These are phyloP conservation scores for Chaetomiaceae sp. DNA, from an alignment of 2,329 filamentous ascomycete species.

Conservation along the genomic window DNA sequence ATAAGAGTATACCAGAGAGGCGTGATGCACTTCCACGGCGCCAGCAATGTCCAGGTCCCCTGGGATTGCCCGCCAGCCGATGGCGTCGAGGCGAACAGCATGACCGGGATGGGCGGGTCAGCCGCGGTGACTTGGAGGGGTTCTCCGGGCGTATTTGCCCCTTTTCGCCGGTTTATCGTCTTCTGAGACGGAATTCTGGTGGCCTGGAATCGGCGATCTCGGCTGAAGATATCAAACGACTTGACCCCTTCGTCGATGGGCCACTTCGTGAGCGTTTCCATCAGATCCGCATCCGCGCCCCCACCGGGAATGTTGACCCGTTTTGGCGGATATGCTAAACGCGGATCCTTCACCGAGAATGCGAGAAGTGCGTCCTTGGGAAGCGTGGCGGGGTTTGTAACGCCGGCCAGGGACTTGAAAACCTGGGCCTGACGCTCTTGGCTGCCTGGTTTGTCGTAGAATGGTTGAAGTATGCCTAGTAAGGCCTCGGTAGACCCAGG, in stretches of 20 bases:
- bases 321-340: conserved; percentile 70
- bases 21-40: conserved; percentile 86
- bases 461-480: conserved; percentile 60
- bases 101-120: conserved; percentile 74
- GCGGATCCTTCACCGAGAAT: conserved; percentile 74
- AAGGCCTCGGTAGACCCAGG: conserved; percentile 78
- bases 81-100: conserved; percentile 60
- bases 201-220: conserved; percentile 60
- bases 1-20: conserved; percentile 84
- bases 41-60: conserved; percentile 75
- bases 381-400: conserved; percentile 66
- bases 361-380: conserved; percentile 66
- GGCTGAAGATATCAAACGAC: conserved; percentile 61
- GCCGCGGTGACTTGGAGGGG: conserved; percentile 51
- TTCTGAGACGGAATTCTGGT: conserved; percentile 69
- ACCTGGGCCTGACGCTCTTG: conserved; percentile 42
- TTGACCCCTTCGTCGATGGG: conserved; percentile 52
- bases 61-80: conserved; percentile 47
- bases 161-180: conserved; percentile 72
- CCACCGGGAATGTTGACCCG: conserved; percentile 42
- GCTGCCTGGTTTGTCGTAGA: conserved; percentile 32
- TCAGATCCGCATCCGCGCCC: conserved; percentile 40
- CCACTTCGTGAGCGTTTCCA: conserved; percentile 64
- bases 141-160: conserved; percentile 57
- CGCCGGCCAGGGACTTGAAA: conserved; percentile 50